Conservation (phyloP, 495 filamentous ascomycete genomes). For the Podospora tetraspora region DNA sequence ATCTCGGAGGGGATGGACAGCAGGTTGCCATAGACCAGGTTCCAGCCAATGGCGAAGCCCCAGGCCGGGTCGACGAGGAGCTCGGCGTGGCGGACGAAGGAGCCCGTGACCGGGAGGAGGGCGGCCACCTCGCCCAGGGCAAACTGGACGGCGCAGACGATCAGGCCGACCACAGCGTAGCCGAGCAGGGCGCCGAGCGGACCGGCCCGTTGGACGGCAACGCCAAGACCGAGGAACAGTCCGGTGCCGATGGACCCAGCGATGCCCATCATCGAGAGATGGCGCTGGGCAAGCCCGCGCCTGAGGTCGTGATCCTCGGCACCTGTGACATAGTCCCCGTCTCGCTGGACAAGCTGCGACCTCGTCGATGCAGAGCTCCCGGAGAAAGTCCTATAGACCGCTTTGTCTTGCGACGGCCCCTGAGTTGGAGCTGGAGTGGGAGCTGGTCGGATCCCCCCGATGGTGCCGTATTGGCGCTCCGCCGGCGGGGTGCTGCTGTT, state of each 20-base stretch:
- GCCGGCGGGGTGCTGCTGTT: neutral
- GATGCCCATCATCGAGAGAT: conserved; percentile 46
- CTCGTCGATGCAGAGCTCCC: neutral
- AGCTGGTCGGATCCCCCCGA: neutral
- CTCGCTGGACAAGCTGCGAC: neutral
- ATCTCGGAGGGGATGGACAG: conserved; percentile 56
- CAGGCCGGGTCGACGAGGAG: conserved; percentile 70
- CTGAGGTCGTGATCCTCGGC: conserved; percentile 35
- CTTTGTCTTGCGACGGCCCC: neutral
- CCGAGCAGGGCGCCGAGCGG: conserved; percentile 49
- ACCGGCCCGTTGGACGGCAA: conserved; percentile 42
- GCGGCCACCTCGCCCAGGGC: conserved; percentile 58
- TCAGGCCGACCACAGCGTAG: conserved; percentile 48
- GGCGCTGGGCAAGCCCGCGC: conserved; percentile 41
- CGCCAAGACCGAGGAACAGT: conserved; percentile 47
- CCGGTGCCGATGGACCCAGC: conserved; percentile 51
- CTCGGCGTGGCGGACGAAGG: conserved; percentile 59
- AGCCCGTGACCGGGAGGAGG: conserved; percentile 55
- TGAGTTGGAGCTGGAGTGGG: neutral
- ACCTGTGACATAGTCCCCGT: conserved; percentile 26
- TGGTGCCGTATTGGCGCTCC: neutral
- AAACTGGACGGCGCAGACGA: conserved; percentile 49
- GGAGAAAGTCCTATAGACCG: neutral
- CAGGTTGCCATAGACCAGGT: conserved; percentile 45
- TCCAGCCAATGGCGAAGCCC: conserved; percentile 73